Evolutionary conservation across 345 rosid species (phyloP), one percentile per base, ranked within the genome.

Genomic region (Bruguiera parviflora): DNA sequence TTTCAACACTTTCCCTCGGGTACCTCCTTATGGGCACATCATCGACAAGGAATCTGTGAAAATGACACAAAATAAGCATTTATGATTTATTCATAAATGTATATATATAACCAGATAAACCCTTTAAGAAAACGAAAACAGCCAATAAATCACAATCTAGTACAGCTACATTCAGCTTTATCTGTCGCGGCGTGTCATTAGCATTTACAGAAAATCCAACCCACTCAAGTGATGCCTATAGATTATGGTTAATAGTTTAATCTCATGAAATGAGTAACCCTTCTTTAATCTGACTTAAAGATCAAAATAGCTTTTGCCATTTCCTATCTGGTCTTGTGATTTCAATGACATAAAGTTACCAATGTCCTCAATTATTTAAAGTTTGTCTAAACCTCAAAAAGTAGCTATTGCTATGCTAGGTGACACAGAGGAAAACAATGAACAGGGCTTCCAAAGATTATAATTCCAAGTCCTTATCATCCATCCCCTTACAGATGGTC

Each of bases 11-110:
- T 78, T 88, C 92, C 77, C 81, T 92, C 6, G 85, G 85, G 74
- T 92, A 95, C 90, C 98, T 90, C 77, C 99, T 84, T 58, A 95
- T 82, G 21, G 98, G 99, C 72, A 95, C 81, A 78, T 95, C 97
- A 71, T 95, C 99, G 20, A 95, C 99, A 3, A 95, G 77, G 78
- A 95, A 95, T 84, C 99, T 95, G 79, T 63, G 74, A 33, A 33
- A 33, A 58, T 16, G 24, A 20, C 4, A 53, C 22, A 24, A 65
- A 67, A 19, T 5, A 52, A 57, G 25, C 25, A 67, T 7, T 27
- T 0, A 13, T 3, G 37, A 33, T 7, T 33, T 33, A 10, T 39
- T 39, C 16, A 39, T 39, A 32, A 3, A 32, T 4, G 4, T 32
- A 6, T 32, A 32, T 32, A 32, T 27, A 27, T 27, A 27, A 51